phyloP scores from a whole-genome alignment of 202 grass and related monocot species.

The Zizania palustris region DNA sequence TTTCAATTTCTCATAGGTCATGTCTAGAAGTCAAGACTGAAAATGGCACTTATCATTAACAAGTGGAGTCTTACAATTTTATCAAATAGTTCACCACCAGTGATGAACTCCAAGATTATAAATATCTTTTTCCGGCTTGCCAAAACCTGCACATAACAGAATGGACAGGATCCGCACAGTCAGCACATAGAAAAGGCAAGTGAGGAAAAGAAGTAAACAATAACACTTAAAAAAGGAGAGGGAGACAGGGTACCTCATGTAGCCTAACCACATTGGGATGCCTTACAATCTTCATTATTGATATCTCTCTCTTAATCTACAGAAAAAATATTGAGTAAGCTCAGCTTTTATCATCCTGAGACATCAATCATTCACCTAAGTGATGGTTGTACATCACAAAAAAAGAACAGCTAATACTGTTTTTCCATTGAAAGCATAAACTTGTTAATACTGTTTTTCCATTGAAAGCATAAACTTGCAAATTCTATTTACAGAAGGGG shows the following conservation, averaged over 20 bases:
- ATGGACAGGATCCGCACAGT: neutral
- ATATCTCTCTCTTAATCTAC: constrained; percentile 99
- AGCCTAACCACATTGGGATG: constrained; percentile 94
- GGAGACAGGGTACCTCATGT: constrained; percentile 59
- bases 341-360: neutral
- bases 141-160: constrained; percentile 78
- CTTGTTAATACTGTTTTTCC: neutral
- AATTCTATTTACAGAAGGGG: neutral
- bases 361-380: constrained; percentile 26
- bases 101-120: constrained; percentile 98
- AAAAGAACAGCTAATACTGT: neutral
- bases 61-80: constrained; percentile 73
- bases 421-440: neutral
- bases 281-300: constrained; percentile 99
- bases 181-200: neutral
- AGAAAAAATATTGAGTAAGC: constrained; percentile 28
- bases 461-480: neutral
- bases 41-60: constrained; percentile 37
- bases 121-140: constrained; percentile 97
- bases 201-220: constrained; percentile 18
- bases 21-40: constrained; percentile 23
- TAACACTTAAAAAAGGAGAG: constrained; percentile 17
- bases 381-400: constrained; percentile 17
- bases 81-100: constrained; percentile 95
- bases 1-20: constrained; percentile 12